These are phyloP conservation scores for Trichoderma orchidacearum DNA, from an alignment of 495 filamentous ascomycete genomes.

Conservation along the genomic window DNA sequence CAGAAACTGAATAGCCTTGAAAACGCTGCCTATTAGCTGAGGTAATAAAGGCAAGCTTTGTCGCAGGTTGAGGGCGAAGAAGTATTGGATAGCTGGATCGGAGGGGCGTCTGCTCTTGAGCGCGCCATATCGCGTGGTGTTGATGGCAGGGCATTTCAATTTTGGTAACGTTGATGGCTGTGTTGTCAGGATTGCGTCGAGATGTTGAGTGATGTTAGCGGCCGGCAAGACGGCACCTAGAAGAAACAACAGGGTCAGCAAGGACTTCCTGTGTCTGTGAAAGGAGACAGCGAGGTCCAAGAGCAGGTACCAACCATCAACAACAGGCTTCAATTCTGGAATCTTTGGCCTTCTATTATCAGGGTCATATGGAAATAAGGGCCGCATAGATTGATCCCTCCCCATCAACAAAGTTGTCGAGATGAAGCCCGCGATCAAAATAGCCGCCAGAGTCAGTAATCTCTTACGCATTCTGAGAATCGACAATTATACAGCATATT, in stretches of 20 bases:
- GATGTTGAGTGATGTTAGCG: not conserved
- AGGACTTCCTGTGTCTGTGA: not conserved
- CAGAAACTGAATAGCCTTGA: conserved; percentile 33
- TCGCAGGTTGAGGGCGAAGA: conserved; percentile 35
- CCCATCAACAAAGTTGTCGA: not conserved
- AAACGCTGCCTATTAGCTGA: conserved; percentile 28
- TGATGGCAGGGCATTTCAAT: not conserved
- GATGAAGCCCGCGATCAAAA: not conserved
- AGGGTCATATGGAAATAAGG: not conserved
- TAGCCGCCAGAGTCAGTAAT: not conserved
- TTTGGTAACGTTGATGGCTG: not conserved
- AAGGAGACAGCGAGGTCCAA: not conserved
- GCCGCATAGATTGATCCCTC: not conserved
- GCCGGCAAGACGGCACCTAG: not conserved
- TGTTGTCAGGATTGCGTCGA: not conserved
- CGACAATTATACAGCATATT: not conserved
- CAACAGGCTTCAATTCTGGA: not conserved
- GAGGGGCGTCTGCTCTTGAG: not conserved
- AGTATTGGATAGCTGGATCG: conserved; percentile 13
- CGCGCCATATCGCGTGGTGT: not conserved
- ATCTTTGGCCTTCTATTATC: not conserved
- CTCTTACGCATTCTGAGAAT: not conserved
- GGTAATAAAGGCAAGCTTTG: conserved; percentile 27
- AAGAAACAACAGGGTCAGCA: not conserved
- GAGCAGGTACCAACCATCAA: not conserved